Percentiles rank a stretch among this genome's conserved stretches.
Conservation (phyloP, 1,284 basidiomycete genomes). For the Tremellales sp. region DNA sequence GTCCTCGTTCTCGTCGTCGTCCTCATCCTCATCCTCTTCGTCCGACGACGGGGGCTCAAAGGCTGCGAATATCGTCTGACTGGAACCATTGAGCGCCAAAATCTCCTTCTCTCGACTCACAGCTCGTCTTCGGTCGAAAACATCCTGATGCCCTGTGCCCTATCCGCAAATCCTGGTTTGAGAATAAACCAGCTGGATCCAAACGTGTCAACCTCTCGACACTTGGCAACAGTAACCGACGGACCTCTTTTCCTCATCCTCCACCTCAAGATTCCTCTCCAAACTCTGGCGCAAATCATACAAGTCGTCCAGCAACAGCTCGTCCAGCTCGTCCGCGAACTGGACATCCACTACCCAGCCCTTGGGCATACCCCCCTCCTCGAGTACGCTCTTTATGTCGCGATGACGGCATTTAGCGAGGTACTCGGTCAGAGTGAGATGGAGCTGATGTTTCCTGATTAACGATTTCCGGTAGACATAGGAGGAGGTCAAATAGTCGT, state of each 20-base stretch:
- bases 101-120: conserved; percentile 16
- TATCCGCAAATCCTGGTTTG: conserved; percentile 96
- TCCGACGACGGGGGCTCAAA: conserved; percentile 65
- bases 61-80: conserved; percentile 69
- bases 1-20: conserved; percentile 51
- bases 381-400: conserved; percentile 13
- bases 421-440: conserved; percentile 70
- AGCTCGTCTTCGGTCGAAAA: conserved; percentile 77
- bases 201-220: not conserved
- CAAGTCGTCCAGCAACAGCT: conserved; percentile 87
- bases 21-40: conserved; percentile 52
- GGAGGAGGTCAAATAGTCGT: conserved; percentile 65
- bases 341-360: conserved; percentile 88
- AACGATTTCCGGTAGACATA: conserved; percentile 89
- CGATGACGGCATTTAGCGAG: conserved; percentile 61
- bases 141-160: conserved; percentile 89
- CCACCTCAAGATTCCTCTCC: conserved; percentile 47
- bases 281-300: conserved; percentile 75
- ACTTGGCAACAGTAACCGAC: conserved; percentile 2
- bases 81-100: no score
- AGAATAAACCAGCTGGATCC: conserved; percentile 70
- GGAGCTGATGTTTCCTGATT: conserved; percentile 91
- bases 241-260: conserved; percentile 50
- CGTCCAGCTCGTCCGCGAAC: conserved; percentile 92
- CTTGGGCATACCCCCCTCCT: conserved; percentile 58